Conservation (phyloP, 768 basidiomycete genomes). For the Sporobolomyces pararoseus region DNA sequence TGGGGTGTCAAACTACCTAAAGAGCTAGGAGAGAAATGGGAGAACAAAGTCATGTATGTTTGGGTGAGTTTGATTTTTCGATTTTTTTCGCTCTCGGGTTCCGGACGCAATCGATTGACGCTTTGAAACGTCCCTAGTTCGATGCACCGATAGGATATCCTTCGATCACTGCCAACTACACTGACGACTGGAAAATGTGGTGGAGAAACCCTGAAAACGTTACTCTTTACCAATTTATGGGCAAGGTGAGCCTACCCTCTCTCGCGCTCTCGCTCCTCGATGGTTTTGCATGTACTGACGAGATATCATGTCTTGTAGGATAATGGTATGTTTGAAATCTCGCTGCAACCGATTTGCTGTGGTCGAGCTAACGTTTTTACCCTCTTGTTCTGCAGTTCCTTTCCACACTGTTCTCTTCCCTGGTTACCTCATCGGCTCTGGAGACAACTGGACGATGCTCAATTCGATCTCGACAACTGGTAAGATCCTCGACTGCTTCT, state of each 20-base stretch:
- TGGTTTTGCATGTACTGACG: not conserved
- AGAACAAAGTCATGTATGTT: conserved; percentile 92
- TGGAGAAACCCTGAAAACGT: conserved; percentile 91
- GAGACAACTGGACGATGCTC: conserved; percentile 85
- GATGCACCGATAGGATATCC: conserved; percentile 96
- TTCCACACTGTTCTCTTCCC: conserved; percentile 98
- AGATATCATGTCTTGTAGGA: conserved; percentile 10
- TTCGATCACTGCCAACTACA: conserved; percentile 94
- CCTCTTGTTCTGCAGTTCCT: conserved; percentile 66
- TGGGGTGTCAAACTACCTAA: conserved; percentile 95
- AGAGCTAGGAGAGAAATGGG: conserved; percentile 79
- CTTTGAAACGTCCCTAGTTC: conserved; percentile 58
- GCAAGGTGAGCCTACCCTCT: conserved; percentile 71
- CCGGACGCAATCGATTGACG: conserved; percentile 5
- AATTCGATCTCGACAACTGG: conserved; percentile 94
- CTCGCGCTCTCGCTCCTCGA: not conserved
- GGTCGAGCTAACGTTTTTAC: too few relatives aligned
- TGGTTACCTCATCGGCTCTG: conserved; percentile 80
- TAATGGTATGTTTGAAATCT: conserved; percentile 4
- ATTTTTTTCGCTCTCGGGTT: not conserved
- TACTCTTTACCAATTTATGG: conserved; percentile 96
- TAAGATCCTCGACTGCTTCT: conserved; percentile 49
- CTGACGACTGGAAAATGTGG: conserved; percentile 91
- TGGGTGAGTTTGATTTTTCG: conserved; percentile 65
- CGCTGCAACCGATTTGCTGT: not conserved